Conservation (phyloP, 192 early-diverging fungal species). For the Linnemannia zychae region DNA sequence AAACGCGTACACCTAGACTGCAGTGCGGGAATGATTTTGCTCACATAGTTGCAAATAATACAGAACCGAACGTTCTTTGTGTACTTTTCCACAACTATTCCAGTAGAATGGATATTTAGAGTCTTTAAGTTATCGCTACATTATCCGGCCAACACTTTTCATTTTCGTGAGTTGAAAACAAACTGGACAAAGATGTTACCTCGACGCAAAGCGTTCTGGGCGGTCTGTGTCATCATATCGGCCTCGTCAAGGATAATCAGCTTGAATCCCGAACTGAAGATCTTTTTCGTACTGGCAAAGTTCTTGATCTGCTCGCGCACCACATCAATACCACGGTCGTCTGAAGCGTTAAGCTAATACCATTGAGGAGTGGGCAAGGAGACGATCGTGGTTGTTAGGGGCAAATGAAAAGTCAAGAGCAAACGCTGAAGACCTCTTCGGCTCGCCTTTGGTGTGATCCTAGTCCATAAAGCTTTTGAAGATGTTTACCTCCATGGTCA, state of each 20-base stretch:
- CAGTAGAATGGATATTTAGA: neutral
- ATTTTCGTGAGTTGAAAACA: no score
- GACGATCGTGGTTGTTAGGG: no score
- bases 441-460: neutral
- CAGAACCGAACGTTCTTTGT: constrained; percentile 98
- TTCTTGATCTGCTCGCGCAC: constrained; percentile 98
- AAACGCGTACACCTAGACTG: constrained; percentile 99
- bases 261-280: constrained; percentile 95
- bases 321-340: constrained; percentile 98
- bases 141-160: no score
- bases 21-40: constrained; percentile 96
- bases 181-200: constrained; percentile 54
- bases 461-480: no score
- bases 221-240: constrained; percentile 94
- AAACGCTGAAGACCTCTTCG: no score
- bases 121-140: no score
- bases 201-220: constrained; percentile 93
- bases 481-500: constrained; percentile 88
- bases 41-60: constrained; percentile 98
- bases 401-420: no score
- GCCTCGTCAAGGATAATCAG: constrained; percentile 98
- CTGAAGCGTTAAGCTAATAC: constrained; percentile 92
- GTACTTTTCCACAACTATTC: constrained; percentile 96
- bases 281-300: constrained; percentile 96
- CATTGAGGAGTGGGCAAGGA: neutral